Evolutionary conservation across 2,329 filamentous ascomycete species (phyloP).

Genomic region (Cercospora nicotianae): DNA sequence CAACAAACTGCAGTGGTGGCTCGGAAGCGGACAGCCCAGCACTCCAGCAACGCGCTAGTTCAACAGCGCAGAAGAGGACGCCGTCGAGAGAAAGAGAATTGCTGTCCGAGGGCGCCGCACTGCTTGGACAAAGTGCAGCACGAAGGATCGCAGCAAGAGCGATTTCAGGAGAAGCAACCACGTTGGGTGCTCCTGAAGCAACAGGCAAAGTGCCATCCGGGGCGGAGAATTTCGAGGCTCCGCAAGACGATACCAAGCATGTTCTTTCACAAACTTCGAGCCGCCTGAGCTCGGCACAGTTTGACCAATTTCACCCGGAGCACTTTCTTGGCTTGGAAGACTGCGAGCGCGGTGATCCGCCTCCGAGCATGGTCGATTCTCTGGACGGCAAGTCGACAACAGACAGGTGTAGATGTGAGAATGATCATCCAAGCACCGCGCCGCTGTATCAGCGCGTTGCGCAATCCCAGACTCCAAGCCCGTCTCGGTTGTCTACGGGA

Average conservation of each 20-base stretch:
- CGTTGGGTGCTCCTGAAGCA: not conserved
- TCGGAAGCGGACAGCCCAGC: not conserved
- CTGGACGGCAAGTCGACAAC: not conserved
- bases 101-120: not conserved
- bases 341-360: conserved; percentile 1
- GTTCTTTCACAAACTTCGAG: not conserved
- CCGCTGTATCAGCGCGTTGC: conserved; percentile 20
- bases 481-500: conserved; percentile 10
- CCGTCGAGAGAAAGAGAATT: not conserved
- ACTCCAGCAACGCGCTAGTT: not conserved
- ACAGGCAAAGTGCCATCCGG: not conserved
- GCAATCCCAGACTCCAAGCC: conserved; percentile 20
- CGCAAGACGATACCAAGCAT: not conserved
- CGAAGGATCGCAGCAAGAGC: conserved; percentile 3
- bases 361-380: not conserved
- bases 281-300: conserved; percentile 10
- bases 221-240: not conserved
- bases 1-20: not conserved
- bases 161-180: not conserved
- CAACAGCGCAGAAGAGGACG: not conserved
- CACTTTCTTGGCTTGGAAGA: conserved; percentile 9
- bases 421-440: not conserved
- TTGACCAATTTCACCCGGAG: conserved; percentile 11
- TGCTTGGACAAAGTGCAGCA: not conserved
- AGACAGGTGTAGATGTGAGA: not conserved